These are phyloP conservation scores for Phaeotremella skinneri DNA, from an alignment of 768 basidiomycete genomes.

Conservation along the genomic window DNA sequence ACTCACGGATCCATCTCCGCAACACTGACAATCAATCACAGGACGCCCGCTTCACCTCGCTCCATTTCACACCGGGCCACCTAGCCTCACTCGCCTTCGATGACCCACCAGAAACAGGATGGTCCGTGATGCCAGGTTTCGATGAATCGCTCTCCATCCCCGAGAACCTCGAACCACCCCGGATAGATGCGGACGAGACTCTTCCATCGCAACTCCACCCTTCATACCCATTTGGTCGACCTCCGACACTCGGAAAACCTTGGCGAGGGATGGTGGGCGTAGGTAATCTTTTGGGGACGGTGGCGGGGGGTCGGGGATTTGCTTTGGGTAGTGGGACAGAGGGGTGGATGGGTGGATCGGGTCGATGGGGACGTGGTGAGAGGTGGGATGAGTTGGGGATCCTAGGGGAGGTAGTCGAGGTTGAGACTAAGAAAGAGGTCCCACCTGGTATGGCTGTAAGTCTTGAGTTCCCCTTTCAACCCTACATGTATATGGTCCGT, in stretches of 20 bases:
- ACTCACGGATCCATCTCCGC: neutral
- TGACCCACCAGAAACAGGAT: conserved; percentile 43
- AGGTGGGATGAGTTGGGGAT: conserved; percentile 41
- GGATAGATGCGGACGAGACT: conserved; percentile 41
- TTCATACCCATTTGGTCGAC: conserved; percentile 41
- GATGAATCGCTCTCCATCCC: conserved; percentile 42
- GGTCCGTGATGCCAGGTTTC: conserved; percentile 47
- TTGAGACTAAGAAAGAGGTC: conserved; percentile 33
- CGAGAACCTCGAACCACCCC: conserved; percentile 37
- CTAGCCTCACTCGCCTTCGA: conserved; percentile 34
- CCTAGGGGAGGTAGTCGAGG: conserved; percentile 25
- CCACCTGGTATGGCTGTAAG: conserved; percentile 48
- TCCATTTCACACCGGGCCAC: conserved; percentile 35
- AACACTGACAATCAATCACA: no score
- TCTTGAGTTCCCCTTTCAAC: conserved; percentile 3
- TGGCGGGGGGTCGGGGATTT: conserved; percentile 12
- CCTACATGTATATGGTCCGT: no score
- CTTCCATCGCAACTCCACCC: conserved; percentile 39
- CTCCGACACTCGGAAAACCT: conserved; percentile 11
- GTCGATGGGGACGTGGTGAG: conserved; percentile 17
- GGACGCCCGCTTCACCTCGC: conserved; percentile 43
- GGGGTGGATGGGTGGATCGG: conserved; percentile 3
- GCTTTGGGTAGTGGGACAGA: conserved; percentile 9
- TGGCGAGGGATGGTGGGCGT: conserved; percentile 12
- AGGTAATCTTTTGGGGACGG: conserved; percentile 36